A percentile compares a stretch with the other conserved stretches of the same genome.
Conservation (phyloP, 306 rosid species). For the Inga leiocalycina region DNA sequence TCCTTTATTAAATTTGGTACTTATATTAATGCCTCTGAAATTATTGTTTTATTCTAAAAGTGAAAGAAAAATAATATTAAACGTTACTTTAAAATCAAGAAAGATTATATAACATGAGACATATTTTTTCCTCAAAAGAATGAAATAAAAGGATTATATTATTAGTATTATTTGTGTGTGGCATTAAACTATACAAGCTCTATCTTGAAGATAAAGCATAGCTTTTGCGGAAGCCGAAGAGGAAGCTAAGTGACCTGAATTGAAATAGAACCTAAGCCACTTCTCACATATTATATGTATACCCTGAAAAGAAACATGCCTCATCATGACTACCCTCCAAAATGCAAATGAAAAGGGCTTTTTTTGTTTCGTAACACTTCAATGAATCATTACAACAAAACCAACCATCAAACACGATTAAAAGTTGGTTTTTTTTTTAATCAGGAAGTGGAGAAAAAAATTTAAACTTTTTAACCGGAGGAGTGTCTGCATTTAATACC, state of each 20-base stretch:
- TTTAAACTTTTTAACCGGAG: too few species aligned
- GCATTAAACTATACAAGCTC: not conserved
- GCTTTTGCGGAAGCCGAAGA: not conserved
- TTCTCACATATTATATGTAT: not conserved
- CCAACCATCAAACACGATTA: not conserved
- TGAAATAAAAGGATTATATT: too few species aligned
- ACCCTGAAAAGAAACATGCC: not conserved
- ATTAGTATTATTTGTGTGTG: not conserved
- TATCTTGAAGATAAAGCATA: not conserved
- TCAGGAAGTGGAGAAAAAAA: too few species aligned
- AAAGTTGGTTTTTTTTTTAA: not conserved
- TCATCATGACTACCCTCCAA: not conserved
- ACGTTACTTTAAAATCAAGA: not conserved
- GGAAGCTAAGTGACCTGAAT: not conserved
- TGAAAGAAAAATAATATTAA: too few species aligned
- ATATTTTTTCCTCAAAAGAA: too few species aligned
- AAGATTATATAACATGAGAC: too few species aligned
- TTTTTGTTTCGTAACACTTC: not conserved
- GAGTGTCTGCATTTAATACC: too few species aligned
- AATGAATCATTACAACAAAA: not conserved
- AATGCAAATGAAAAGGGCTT: not conserved
- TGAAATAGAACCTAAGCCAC: not conserved
- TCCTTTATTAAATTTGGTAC: too few species aligned
- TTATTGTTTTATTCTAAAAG: too few species aligned
- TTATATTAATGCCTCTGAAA: too few species aligned